Evolutionary conservation across 345 rosid genomes (phyloP).

Genomic region (Hypericum perforatum): DNA sequence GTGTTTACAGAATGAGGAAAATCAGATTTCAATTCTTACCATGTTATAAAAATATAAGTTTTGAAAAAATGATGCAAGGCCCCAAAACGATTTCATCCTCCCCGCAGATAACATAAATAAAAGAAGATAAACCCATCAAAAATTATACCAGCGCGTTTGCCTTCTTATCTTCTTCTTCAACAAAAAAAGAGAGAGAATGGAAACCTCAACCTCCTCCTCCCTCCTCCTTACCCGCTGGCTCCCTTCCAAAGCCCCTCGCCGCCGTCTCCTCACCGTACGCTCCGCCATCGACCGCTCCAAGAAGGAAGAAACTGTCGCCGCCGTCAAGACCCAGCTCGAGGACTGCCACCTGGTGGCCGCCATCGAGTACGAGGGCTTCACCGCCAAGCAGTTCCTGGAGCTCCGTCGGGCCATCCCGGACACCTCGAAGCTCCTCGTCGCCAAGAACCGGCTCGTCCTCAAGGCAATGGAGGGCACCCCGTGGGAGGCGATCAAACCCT

Average conservation of each 20-base stretch:
- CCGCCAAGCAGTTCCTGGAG: conserved; percentile 83
- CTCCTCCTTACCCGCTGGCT: conserved; percentile 12
- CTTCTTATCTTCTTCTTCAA: too few species aligned
- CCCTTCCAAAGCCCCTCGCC: conserved; percentile 7
- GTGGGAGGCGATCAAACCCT: conserved; percentile 77
- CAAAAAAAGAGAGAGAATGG: too few species aligned
- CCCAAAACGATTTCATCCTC: too few species aligned
- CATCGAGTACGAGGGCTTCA: conserved; percentile 61
- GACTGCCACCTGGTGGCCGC: conserved; percentile 79
- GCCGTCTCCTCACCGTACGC: conserved; percentile 27
- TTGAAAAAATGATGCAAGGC: too few species aligned
- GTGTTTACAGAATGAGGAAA: too few species aligned
- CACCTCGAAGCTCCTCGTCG: conserved; percentile 56
- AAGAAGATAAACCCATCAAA: too few species aligned
- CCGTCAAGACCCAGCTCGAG: conserved; percentile 68
- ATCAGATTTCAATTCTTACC: too few species aligned
- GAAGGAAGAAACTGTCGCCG: conserved; percentile 76
- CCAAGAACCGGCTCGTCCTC: conserved; percentile 74
- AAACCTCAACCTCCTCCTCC: conserved; percentile 2
- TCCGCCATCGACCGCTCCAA: conserved; percentile 75
- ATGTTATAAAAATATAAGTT: too few species aligned
- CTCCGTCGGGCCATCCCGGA: conserved; percentile 65
- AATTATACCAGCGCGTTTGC: too few species aligned
- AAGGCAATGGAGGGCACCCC: conserved; percentile 87
- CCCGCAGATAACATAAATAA: too few species aligned